Base-by-base conservation (phyloP, 768 basidiomycete species). In the Mycena leptocephala region DNA sequence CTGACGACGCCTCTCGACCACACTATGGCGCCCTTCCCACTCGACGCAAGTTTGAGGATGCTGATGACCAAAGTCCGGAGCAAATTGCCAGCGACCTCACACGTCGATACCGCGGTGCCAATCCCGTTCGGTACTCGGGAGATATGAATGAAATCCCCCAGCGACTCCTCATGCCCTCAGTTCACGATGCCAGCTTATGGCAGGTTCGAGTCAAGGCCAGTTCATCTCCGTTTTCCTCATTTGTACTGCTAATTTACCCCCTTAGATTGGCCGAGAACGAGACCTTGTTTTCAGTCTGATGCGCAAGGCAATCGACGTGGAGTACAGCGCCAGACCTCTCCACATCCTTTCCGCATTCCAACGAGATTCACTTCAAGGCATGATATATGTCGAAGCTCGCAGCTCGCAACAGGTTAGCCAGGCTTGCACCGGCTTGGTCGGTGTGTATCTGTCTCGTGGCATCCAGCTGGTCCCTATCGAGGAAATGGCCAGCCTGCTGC, bases 361-460 rank as follows among this genome's bases (percentile, higher is more conserved):
- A 83, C 94, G 98, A 58, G 97, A 99, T 83, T 97, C 97, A 2
- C 88, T 99, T 3, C 93, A 95, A 0, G 98, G 98, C 1, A 97
- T 97, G 93, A 94, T 99, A 76, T 99, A 99, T 82, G 94, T 99
- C 59, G 98, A 99, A 86, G 97, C 98, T 11, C 92, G 95, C 63
- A 95, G 95, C 76, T 90, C 96, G 35, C 93, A 95, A 74, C 93
- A 96, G 80, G 98, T 99, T 70, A 91, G 89, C 76, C 90, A 94
- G 71, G 97, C 98, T 8, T 92, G 96, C 81, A 90, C 93, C 71
- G 98, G 98, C 32, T 94, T 99, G 61, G 95, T 99, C 64, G 98
- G 97, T 65, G 93, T 99, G 68, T 99, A 97, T 84, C 90, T 93
- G 33, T 93, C 91, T 80, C 93, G 95, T 64, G 95, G 95, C 20